Conservation (phyloP, 1,284 basidiomycete genomes). For the Ustilago cynodontis region DNA sequence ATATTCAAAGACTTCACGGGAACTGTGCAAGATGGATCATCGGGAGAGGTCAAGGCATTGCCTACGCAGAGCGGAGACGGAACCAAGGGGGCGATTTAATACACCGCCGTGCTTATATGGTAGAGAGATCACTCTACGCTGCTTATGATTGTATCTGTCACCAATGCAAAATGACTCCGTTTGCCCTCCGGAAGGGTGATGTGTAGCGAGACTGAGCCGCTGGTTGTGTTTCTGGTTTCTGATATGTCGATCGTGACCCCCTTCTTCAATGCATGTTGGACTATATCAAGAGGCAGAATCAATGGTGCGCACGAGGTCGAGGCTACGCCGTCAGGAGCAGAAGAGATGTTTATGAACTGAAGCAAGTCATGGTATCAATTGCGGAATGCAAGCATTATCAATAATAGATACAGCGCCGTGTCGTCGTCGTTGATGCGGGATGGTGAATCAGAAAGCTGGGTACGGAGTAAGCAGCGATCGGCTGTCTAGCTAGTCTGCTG, state of each 20-base stretch:
- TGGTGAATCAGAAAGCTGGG: neutral
- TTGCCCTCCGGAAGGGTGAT: too few relatives aligned
- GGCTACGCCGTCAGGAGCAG: too few relatives aligned
- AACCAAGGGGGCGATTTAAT: slow-evolving; percentile 16
- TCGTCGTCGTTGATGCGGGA: neutral
- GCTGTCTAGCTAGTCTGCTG: neutral
- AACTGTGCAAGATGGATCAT: slow-evolving; percentile 18
- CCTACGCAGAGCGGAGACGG: slow-evolving; percentile 16
- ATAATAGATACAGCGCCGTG: slow-evolving; percentile 26
- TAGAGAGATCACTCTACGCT: neutral
- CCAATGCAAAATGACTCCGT: too few relatives aligned
- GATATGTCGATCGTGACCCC: too few relatives aligned
- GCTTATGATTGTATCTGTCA: neutral
- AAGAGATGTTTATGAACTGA: neutral
- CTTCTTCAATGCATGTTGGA: too few relatives aligned
- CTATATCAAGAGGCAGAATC: too few relatives aligned
- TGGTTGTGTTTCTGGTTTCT: too few relatives aligned
- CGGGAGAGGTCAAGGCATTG: slow-evolving; percentile 16
- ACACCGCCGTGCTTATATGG: neutral
- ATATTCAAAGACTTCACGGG: slow-evolving; percentile 81
- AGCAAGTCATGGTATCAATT: slow-evolving; percentile 33
- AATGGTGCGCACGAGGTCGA: too few relatives aligned
- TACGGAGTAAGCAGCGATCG: neutral
- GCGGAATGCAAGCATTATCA: slow-evolving; percentile 14
- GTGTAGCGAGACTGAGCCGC: too few relatives aligned